Percentiles rank a stretch among this genome's conserved stretches.
These are phyloP conservation scores for Cenchrus americanus DNA, from an alignment of 176 grass and related monocot species.

Conservation along the genomic window DNA sequence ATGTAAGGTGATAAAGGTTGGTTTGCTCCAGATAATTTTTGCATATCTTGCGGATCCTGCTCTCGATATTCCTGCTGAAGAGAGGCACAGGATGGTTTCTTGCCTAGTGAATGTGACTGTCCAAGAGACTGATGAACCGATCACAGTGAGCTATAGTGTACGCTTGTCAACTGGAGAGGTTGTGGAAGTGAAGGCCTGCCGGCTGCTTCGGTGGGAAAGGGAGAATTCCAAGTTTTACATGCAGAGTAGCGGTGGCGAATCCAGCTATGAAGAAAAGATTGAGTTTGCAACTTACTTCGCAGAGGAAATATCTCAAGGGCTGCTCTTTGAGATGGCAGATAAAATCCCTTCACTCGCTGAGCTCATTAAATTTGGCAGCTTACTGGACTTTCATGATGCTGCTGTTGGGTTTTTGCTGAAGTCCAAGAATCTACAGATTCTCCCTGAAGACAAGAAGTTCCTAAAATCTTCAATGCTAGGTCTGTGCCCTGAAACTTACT, in stretches of 20 bases:
- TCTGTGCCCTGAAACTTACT: background rate
- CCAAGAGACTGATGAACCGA: slow-evolving; percentile 40
- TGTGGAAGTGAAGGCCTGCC: slow-evolving; percentile 37
- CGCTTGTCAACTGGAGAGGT: slow-evolving; percentile 31
- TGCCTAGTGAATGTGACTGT: slow-evolving; percentile 51
- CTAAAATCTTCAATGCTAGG: slow-evolving; percentile 39
- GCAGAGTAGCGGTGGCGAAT: background rate
- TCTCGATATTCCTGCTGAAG: slow-evolving; percentile 41
- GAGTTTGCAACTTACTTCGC: slow-evolving; percentile 58
- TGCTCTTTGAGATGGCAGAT: slow-evolving; percentile 62
- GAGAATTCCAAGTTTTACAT: slow-evolving; percentile 49
- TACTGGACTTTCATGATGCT: slow-evolving; percentile 60
- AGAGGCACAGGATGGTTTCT: slow-evolving; percentile 49
- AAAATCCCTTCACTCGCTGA: slow-evolving; percentile 53
- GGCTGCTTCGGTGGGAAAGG: slow-evolving; percentile 64
- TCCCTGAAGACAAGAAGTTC: slow-evolving; percentile 64
- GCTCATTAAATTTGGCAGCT: slow-evolving; percentile 57
- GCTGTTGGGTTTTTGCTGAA: slow-evolving; percentile 66
- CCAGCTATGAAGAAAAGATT: slow-evolving; percentile 45
- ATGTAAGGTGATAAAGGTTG: slow-evolving; percentile 34
- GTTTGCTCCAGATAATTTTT: slow-evolving; percentile 49
- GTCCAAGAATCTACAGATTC: slow-evolving; percentile 64
- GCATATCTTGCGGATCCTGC: slow-evolving; percentile 53
- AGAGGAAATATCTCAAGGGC: slow-evolving; percentile 56
- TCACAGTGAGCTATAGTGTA: slow-evolving; percentile 56